Base-by-base conservation (phyloP, 2,329 filamentous ascomycete species). In the Diplodia seriata region DNA sequence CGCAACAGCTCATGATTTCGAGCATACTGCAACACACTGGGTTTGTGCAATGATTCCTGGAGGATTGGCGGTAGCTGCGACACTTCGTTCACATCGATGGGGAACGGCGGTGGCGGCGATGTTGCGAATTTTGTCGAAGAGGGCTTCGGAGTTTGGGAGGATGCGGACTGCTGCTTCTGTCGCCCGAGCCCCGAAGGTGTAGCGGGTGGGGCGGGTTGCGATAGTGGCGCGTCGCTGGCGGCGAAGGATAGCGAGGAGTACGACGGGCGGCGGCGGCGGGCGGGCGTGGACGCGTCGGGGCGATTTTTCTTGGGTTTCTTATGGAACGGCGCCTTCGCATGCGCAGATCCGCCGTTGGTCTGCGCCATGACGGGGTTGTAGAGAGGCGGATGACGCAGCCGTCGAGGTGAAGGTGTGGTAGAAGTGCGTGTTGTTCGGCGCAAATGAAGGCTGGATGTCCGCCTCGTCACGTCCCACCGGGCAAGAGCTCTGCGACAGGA, bases 191-290 rank as follows among this genome's bases (percentile, higher is more conserved):
- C n/a, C 7, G n/a, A 47, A 11, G 43, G 43, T 8, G 43, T 11
- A 11, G n/a, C n/a, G 18, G 43, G 18, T 9, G 18, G 43, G n/a
- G 43, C n/a, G 43, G 18, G 43, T 47, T 47, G 43, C 43, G 43
- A 47, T 1, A 6, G 31, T 31, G 53, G 31, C 53, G 53, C 26
- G 18, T 18, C 31, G 29, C n/a, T 40, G 57, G 57, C n/a, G 26
- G 29, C 18, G 40, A 62, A 49, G 29, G 57, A 62, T 7, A 62
- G 40, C 14, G 57, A 62, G n/a, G 57, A 59, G 36, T 43, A 59
- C 5, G 33, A 59, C 4, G 38, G 12, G 36, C 36, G 55, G 26
- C 26, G 57, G 26, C 18, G 20, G 14, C 11, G 20, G 12, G 18
- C 8, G 15, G 57, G 4, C 12, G 40, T 7, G 9, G 57, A 15